Conservation (phyloP, 2,329 filamentous ascomycete genomes). For the Ascosphaera aggregata region DNA sequence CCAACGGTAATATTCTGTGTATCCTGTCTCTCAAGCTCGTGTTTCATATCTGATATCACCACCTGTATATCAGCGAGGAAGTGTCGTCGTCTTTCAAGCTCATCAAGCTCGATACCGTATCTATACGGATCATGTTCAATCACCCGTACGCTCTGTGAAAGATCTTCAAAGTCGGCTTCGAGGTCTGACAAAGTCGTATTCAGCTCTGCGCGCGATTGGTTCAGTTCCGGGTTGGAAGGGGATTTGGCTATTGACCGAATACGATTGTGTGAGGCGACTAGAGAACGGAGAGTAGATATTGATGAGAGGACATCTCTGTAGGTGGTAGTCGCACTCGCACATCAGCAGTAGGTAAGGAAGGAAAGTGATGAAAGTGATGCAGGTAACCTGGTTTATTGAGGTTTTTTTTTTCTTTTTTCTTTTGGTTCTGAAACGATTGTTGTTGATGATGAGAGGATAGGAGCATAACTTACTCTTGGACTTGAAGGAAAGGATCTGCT, state of each 20-base stretch:
- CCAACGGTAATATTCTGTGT: slow-evolving; percentile 22
- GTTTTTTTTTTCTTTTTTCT: too few relatives aligned
- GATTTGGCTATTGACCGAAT: slow-evolving; percentile 68
- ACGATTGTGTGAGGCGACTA: slow-evolving; percentile 86
- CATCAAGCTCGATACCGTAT: slow-evolving; percentile 64
- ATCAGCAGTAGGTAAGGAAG: not conserved
- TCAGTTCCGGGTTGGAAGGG: slow-evolving; percentile 44
- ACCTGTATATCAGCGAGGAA: slow-evolving; percentile 74
- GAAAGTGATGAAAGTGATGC: too few relatives aligned
- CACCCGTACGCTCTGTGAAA: slow-evolving; percentile 65
- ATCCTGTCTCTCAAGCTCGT: slow-evolving; percentile 40
- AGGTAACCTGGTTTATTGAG: too few relatives aligned
- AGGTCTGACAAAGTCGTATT: slow-evolving; percentile 52
- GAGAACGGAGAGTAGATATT: slow-evolving; percentile 54
- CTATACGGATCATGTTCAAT: slow-evolving; percentile 70
- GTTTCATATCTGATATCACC: slow-evolving; percentile 74
- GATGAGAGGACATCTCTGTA: slow-evolving; percentile 68
- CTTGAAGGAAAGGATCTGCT: slow-evolving; percentile 23
- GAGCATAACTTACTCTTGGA: slow-evolving; percentile 18
- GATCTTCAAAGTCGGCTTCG: slow-evolving; percentile 67
- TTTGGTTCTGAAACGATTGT: too few relatives aligned
- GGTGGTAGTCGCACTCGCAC: too few relatives aligned
- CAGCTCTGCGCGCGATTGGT: slow-evolving; percentile 48
- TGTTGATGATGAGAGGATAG: not conserved
- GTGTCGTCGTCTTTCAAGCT: slow-evolving; percentile 56